Conservation (phyloP, 352 stramenopile genomes). For the Pythium phragmitis region DNA sequence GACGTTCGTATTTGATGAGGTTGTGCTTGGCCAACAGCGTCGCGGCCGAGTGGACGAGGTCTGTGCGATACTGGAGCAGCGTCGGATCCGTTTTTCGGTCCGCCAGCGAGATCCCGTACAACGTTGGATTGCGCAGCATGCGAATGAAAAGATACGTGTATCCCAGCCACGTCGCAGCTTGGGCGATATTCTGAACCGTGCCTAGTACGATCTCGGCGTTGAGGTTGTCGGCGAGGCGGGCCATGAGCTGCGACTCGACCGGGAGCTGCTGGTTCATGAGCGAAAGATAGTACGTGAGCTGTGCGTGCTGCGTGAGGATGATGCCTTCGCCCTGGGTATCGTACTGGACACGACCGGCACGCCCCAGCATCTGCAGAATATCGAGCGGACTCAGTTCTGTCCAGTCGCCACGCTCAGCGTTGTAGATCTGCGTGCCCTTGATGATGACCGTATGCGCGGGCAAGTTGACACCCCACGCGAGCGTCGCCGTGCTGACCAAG, state of each 20-base stretch:
- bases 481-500: constrained; percentile 97
- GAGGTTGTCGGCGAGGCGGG: constrained; percentile 95
- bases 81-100: constrained; percentile 91
- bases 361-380: constrained; percentile 99
- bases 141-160: constrained; percentile 99
- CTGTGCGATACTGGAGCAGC: constrained; percentile 93
- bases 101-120: constrained; percentile 94
- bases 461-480: constrained; percentile 99
- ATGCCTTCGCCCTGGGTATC: constrained; percentile 98
- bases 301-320: constrained; percentile 98
- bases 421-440: constrained; percentile 99
- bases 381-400: constrained; percentile 98
- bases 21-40: constrained; percentile 96
- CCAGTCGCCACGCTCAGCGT: constrained; percentile 97
- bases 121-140: constrained; percentile 96
- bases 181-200: constrained; percentile 92
- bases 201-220: constrained; percentile 99
- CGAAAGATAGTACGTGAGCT: constrained; percentile 99
- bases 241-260: constrained; percentile 98
- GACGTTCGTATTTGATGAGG: constrained; percentile 97
- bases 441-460: constrained; percentile 99
- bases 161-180: constrained; percentile 98
- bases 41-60: constrained; percentile 96
- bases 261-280: constrained; percentile 99
- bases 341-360: constrained; percentile 98